Evolutionary conservation across 2,329 filamentous ascomycete genomes (phyloP), one percentile per base, ranked within the genome.

Genomic region (Claviceps lovelessii): DNA sequence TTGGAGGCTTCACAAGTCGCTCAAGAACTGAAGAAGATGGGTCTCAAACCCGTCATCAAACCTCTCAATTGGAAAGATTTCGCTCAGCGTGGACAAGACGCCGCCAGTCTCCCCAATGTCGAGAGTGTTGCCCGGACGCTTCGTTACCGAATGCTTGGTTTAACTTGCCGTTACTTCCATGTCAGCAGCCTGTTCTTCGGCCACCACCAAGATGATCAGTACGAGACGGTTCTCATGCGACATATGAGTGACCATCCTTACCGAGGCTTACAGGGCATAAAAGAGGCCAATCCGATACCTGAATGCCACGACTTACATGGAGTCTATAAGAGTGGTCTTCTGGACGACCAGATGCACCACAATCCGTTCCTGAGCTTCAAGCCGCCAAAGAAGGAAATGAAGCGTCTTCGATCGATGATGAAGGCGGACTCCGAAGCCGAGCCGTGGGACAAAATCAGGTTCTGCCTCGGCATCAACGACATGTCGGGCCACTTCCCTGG

Each of bases 181-280:
- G 78, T 86, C 4, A 70, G 68, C 5, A 79, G 80, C 23, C 67
- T 97, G 1, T 77, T 96, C 44, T 72, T 94, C 33, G 93, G 85
- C 4, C 93, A 98, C 65, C 93, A 98, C 66, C 75, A 79, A 58
- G 90, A 96, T 63, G 93, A 98, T 63, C 88, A 93, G 64, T 86
- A 90, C 55, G 93, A 98, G 71, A 96, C 90, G 0, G 76, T 94
- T 4, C 70, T 97, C 51, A 86, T 90, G 83, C 80, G 93, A 46
- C 68, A 97, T 41, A 69, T 84, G 9, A 73, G 75, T 3, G 83
- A 84, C 0, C 85, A 88, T 62, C 72, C 78, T 2, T 79, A 80
- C n/a, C 72, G 77, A n/a, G 90, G 88, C 0, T 72, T 95, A 35
- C 73, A 76, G 17, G 89, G 86, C 4, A 93, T 95, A 62, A 76